Percentiles rank a stretch among this genome's conserved stretches.
These are phyloP conservation scores for Alternaria tenuissima DNA, from an alignment of 2,329 filamentous ascomycete species.

Conservation along the genomic window DNA sequence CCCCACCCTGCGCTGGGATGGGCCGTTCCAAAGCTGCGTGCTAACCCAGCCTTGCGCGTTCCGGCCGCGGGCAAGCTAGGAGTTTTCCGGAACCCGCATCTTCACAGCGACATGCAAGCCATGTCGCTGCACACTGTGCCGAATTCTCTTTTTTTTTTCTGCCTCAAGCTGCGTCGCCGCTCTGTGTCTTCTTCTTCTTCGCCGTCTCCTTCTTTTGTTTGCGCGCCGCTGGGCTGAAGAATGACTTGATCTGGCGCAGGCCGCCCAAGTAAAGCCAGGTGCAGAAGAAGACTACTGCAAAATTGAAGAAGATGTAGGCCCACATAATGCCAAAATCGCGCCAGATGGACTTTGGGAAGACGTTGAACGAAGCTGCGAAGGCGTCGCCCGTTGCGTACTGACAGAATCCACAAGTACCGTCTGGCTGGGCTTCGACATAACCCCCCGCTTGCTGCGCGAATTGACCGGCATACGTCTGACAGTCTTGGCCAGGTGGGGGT, in stretches of 20 bases:
- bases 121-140: conserved; percentile 16
- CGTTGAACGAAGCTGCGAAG: conserved; percentile 65
- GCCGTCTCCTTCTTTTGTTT: conserved; percentile 45
- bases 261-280: conserved; percentile 64
- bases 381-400: conserved; percentile 68
- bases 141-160: conserved; percentile 20
- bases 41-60: conserved; percentile 17
- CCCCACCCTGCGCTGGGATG: conserved; percentile 19
- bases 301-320: conserved; percentile 72
- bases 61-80: conserved; percentile 41
- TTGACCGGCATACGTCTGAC: conserved; percentile 64
- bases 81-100: conserved; percentile 31
- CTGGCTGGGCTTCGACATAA: conserved; percentile 65
- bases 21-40: conserved; percentile 5
- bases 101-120: conserved; percentile 13
- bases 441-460: conserved; percentile 66
- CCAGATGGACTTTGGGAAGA: conserved; percentile 70
- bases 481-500: conserved; percentile 67
- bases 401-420: conserved; percentile 71
- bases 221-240: conserved; percentile 45
- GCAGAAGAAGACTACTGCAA: conserved; percentile 60
- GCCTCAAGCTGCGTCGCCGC: conserved; percentile 27
- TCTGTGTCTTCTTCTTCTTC: conserved; percentile 18
- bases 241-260: conserved; percentile 45
- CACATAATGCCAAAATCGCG: conserved; percentile 64